Evolutionary conservation across 257 asterid genomes (phyloP), one percentile per base, ranked within the genome.

Genomic region (Nicotiana undulata): DNA sequence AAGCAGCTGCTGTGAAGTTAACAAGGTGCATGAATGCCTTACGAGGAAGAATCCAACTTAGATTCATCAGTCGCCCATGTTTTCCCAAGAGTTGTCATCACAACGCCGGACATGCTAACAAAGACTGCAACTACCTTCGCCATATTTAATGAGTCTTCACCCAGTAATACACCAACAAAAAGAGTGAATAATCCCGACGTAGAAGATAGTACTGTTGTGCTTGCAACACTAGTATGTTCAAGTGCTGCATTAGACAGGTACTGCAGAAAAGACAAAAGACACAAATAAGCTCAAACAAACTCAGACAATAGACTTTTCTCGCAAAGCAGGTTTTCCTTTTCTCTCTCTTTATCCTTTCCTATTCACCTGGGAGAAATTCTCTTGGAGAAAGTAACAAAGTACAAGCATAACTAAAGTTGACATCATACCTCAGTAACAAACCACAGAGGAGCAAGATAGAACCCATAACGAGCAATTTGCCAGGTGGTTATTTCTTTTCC

Each of bases 161-260:
- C 99, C 92, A 96, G 80, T 85, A 88, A 89, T 56, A 97, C 97
- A 86, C 98, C 94, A 55, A 96, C 82, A 75, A 96, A 96, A 75
- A 96, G 98, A 70, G 99, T 96, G 86, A 96, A 96, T 83, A 96
- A 83, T 68, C 99, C 99, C 15, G 99, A 94, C 29, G 99, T 96
- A 65, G 99, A 94, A 63, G 99, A 96, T 81, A 96, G 87, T 77
- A 96, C 97, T 3, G 99, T 96, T 31, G 99, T 94, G 84, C 98
- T 96, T 79, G 99, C 98, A 84, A 96, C 99, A 78, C 98, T 96
- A n/a, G 98, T 92, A 68, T 95, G 97, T 78, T 97, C 98, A 80
- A 94, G 97, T 60, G 99, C 98, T 84, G 99, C 98, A 77, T 96
- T 96, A 9, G 98, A 92, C 60, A 96, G 86, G 86, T 96, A 96